phyloP scores from a whole-genome alignment of 1,139 yeast species.

The Entelexis paramagnoliae region DNA sequence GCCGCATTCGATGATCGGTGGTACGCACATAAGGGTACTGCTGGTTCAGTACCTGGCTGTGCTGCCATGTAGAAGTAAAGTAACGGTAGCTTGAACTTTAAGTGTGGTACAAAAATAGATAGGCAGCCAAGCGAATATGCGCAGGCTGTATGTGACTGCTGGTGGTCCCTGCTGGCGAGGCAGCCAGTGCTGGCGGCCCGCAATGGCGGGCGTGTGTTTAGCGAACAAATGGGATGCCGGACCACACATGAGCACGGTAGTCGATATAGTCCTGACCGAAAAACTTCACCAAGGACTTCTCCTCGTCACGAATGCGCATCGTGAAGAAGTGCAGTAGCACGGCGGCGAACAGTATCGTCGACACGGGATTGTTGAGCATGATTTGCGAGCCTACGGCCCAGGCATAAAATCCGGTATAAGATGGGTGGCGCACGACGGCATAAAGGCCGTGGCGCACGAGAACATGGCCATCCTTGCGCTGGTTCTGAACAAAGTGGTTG shows the following conservation, averaged over 20 bases:
- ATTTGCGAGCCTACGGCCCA: slow-evolving; percentile 89
- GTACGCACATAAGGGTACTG: not conserved
- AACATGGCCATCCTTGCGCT: slow-evolving; percentile 45
- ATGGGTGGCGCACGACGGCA: slow-evolving; percentile 63
- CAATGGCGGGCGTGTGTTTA: not conserved
- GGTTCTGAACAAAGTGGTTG: slow-evolving; percentile 62
- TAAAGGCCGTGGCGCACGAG: slow-evolving; percentile 71
- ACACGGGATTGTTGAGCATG: slow-evolving; percentile 52
- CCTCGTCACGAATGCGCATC: slow-evolving; percentile 58
- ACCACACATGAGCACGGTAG: slow-evolving; percentile 44
- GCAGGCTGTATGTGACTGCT: no score
- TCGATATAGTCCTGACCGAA: slow-evolving; percentile 55
- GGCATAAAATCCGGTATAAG: slow-evolving; percentile 82
- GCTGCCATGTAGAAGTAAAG: not conserved
- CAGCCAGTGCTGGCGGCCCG: no score
- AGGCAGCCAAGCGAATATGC: no score
- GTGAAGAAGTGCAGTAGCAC: slow-evolving; percentile 59
- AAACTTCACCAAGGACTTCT: slow-evolving; percentile 48
- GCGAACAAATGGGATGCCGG: slow-evolving; percentile 56
- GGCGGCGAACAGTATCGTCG: slow-evolving; percentile 39
- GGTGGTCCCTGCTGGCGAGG: no score
- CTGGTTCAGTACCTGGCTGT: slow-evolving; percentile 2
- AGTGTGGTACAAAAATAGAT: no score
- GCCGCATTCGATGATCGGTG: not conserved
- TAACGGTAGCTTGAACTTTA: not conserved